Conservation (phyloP, 805 yeast species). For the Sugiyamaella valdiviana region DNA sequence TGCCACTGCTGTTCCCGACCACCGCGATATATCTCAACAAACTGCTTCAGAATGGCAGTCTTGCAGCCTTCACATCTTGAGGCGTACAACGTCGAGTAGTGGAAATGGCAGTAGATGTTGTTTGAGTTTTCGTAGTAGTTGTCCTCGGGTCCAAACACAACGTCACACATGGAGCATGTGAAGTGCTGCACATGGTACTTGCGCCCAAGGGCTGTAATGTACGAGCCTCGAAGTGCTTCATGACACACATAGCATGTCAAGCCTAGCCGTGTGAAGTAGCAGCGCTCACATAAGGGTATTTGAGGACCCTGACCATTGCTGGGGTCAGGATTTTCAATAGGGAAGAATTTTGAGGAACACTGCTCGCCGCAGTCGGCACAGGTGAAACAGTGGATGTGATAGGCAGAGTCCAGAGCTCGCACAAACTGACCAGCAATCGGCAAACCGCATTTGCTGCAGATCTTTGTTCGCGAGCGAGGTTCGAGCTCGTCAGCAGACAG, state of each 20-base stretch:
- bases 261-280: constrained; percentile 79
- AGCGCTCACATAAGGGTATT: constrained; percentile 80
- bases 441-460: constrained; percentile 48
- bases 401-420: constrained; percentile 72
- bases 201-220: constrained; percentile 86
- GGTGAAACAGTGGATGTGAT: constrained; percentile 80
- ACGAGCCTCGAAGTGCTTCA: constrained; percentile 81
- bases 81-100: constrained; percentile 81
- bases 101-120: constrained; percentile 82
- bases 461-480: constrained; percentile 13
- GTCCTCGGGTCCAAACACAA: constrained; percentile 83
- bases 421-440: constrained; percentile 71
- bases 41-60: constrained; percentile 86
- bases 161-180: constrained; percentile 79
- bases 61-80: constrained; percentile 90
- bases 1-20: constrained; percentile 97
- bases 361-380: constrained; percentile 78
- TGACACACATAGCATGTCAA: constrained; percentile 84
- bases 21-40: constrained; percentile 85
- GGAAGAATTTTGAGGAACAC: constrained; percentile 85
- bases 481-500: not conserved
- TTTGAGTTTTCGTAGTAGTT: constrained; percentile 85
- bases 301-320: constrained; percentile 24
- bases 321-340: constrained; percentile 45
- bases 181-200: constrained; percentile 95